These are phyloP conservation scores for Saccharum hybrid DNA, from an alignment of 202 grass and related monocot genomes.

Conservation along the genomic window DNA sequence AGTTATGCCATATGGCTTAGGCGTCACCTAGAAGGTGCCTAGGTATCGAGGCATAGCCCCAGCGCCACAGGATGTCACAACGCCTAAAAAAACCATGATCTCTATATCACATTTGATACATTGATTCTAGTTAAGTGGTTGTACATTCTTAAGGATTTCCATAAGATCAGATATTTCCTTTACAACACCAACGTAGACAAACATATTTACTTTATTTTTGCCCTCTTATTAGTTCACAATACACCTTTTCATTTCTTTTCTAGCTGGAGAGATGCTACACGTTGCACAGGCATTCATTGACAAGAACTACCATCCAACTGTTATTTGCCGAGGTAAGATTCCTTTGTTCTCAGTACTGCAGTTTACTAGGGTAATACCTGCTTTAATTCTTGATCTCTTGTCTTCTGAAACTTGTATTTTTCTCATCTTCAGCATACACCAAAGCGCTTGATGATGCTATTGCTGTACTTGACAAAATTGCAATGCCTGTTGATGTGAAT, in stretches of 20 bases:
- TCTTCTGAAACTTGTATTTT: constrained; percentile 45
- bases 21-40: background rate
- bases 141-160: background rate
- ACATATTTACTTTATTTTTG: background rate
- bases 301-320: constrained; percentile 93
- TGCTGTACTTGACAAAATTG: constrained; percentile 93
- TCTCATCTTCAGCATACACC: constrained; percentile 69
- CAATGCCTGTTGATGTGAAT: constrained; percentile 84
- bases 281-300: constrained; percentile 92
- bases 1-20: too few relatives aligned
- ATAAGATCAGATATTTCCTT: background rate
- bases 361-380: background rate
- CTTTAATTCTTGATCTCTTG: background rate
- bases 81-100: background rate
- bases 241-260: constrained; percentile 22
- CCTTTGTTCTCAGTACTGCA: background rate
- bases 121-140: background rate
- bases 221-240: background rate
- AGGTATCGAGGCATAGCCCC: background rate
- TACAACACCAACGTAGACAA: background rate
- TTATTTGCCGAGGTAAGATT: constrained; percentile 85
- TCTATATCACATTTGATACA: background rate
- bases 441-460: constrained; percentile 92
- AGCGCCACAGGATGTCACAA: background rate
- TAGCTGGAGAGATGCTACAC: constrained; percentile 99